These are phyloP conservation scores for Drosera spatulata DNA, from an alignment of 179 eudicot genomes.

Conservation along the genomic window DNA sequence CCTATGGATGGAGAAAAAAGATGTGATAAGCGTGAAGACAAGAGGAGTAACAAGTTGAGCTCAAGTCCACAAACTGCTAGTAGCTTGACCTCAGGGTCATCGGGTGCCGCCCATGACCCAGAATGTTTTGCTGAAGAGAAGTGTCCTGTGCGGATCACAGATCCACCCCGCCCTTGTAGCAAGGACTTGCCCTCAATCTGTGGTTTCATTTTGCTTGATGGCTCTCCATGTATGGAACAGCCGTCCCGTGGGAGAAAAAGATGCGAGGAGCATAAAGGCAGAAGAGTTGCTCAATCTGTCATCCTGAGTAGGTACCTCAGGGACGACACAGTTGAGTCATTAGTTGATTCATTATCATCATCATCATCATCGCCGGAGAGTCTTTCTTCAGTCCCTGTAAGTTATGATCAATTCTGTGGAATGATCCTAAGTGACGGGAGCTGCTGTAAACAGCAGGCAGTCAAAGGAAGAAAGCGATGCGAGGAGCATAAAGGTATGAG, in stretches of 20 bases:
- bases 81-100: neutral
- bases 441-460: slow-evolving; percentile 27
- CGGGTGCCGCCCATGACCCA: neutral
- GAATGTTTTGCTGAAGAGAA: slow-evolving; percentile 5
- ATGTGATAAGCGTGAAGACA: slow-evolving; percentile 66
- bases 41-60: slow-evolving; percentile 24
- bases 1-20: slow-evolving; percentile 63
- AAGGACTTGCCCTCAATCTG: slow-evolving; percentile 23
- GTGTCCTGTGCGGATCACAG: neutral
- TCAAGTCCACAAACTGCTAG: neutral
- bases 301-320: neutral
- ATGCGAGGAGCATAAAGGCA: slow-evolving; percentile 70
- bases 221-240: slow-evolving; percentile 33
- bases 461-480: slow-evolving; percentile 51
- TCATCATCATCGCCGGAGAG: slow-evolving; percentile 6
- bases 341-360: neutral
- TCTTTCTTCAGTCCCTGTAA: neutral
- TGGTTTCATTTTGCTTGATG: slow-evolving; percentile 42
- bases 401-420: slow-evolving; percentile 22
- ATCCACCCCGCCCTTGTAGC: neutral
- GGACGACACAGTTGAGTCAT: slow-evolving; percentile 1
- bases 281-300: slow-evolving; percentile 17
- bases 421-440: slow-evolving; percentile 30
- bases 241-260: slow-evolving; percentile 59
- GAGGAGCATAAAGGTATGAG: slow-evolving; percentile 58